phyloP scores from a whole-genome alignment of 805 yeast species.

The Candida verbasci region DNA sequence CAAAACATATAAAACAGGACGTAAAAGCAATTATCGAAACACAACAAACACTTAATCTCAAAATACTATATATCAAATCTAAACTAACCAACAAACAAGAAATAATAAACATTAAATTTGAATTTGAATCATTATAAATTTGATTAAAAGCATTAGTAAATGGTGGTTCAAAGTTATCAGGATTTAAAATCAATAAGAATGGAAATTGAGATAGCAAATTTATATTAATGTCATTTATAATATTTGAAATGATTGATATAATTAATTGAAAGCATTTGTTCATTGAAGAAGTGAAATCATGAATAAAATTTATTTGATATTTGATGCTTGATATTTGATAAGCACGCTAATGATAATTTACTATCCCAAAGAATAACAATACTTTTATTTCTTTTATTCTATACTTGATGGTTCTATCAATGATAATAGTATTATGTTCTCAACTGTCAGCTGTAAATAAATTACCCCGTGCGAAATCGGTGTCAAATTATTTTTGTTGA shows the following conservation, averaged over 20 bases:
- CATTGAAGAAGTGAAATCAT: too few relatives aligned
- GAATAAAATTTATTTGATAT: background rate
- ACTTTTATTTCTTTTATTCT: too few relatives aligned
- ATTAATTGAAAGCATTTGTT: slow-evolving; percentile 6
- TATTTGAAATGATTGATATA: slow-evolving; percentile 3
- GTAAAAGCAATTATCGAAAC: slow-evolving; percentile 11
- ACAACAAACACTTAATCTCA: slow-evolving; percentile 13
- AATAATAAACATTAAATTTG: slow-evolving; percentile 1
- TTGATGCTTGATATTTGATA: too few relatives aligned
- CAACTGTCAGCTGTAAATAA: too few relatives aligned
- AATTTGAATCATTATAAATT: slow-evolving; percentile 9
- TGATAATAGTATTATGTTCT: too few relatives aligned
- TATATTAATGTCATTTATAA: slow-evolving; percentile 7
- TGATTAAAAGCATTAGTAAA: slow-evolving; percentile 16
- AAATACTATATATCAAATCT: slow-evolving; percentile 15
- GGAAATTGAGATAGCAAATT: slow-evolving; percentile 12
- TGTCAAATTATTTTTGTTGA: too few relatives aligned
- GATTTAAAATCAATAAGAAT: slow-evolving; percentile 15
- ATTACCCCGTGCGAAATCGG: too few relatives aligned
- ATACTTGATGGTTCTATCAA: too few relatives aligned
- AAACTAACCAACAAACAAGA: slow-evolving; percentile 10
- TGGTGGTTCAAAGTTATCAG: slow-evolving; percentile 24
- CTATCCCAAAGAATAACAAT: too few relatives aligned
- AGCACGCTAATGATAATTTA: too few relatives aligned
- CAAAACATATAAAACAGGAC: slow-evolving; percentile 10